These are phyloP conservation scores for Manihot esculenta DNA, from an alignment of 441 rosid species.

Conservation along the genomic window DNA sequence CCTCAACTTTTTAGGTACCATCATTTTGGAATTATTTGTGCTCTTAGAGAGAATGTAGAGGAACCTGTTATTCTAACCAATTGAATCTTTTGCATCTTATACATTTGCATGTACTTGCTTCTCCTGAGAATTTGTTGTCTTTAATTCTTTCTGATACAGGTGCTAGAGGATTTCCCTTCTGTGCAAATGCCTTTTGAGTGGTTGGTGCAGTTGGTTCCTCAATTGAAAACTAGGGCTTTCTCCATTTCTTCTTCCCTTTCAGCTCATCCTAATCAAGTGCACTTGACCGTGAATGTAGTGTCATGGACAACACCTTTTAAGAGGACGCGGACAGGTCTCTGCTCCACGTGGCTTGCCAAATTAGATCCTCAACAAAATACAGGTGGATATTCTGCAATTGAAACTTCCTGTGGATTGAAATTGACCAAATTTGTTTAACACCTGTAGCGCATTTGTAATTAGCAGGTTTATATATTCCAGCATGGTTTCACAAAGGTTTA, in stretches of 20 bases:
- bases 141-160: constrained; percentile 45
- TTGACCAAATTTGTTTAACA: neutral
- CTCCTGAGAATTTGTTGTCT: constrained; percentile 13
- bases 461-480: constrained; percentile 60
- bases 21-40: neutral
- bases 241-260: constrained; percentile 87
- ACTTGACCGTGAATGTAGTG: constrained; percentile 80
- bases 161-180: constrained; percentile 89
- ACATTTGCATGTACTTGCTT: neutral
- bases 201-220: constrained; percentile 93
- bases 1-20: neutral
- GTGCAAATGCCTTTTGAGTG: constrained; percentile 93
- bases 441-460: constrained; percentile 8
- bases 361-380: constrained; percentile 71
- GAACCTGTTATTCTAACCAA: constrained; percentile 3
- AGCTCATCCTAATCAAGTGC: constrained; percentile 81
- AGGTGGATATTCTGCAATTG: constrained; percentile 3
- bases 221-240: constrained; percentile 78
- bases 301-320: constrained; percentile 88
- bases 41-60: neutral
- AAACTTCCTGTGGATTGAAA: neutral
- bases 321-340: constrained; percentile 72
- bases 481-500: constrained; percentile 76
- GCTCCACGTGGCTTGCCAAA: constrained; percentile 86
- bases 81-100: neutral